A percentile compares a stretch with the other conserved stretches of the same genome.
These are phyloP conservation scores for Pilasporangium apinafurcum DNA, from an alignment of 352 stramenopile species.

Conservation along the genomic window DNA sequence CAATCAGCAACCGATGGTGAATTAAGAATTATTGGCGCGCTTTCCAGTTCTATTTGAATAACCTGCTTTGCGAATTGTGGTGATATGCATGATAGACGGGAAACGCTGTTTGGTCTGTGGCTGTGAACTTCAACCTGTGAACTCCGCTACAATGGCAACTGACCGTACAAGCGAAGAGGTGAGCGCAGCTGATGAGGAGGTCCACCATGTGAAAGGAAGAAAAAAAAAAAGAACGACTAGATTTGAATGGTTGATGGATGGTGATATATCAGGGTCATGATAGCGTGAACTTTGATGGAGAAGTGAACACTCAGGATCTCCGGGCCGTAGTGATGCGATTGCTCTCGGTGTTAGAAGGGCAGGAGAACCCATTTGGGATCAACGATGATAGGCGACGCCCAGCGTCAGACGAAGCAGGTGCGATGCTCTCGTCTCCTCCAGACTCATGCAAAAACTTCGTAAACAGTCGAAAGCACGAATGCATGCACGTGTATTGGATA, in stretches of 20 bases:
- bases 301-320: slow-evolving; percentile 25
- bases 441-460: too few relatives aligned
- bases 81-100: slow-evolving; percentile 20
- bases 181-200: not conserved
- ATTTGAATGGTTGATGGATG: too few relatives aligned
- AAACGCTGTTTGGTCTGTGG: slow-evolving; percentile 63
- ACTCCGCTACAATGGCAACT: not conserved
- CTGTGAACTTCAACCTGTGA: too few relatives aligned
- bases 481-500: not conserved
- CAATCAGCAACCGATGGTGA: slow-evolving; percentile 41
- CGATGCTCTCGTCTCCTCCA: too few relatives aligned
- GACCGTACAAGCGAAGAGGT: not conserved
- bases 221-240: too few relatives aligned
- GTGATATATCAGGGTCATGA: too few relatives aligned
- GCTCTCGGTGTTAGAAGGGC: slow-evolving; percentile 17
- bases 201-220: not conserved
- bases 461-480: too few relatives aligned
- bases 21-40: slow-evolving; percentile 5
- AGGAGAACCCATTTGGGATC: slow-evolving; percentile 23
- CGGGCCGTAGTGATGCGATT: slow-evolving; percentile 37
- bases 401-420: slow-evolving; percentile 46
- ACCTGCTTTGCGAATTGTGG: not conserved
- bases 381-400: slow-evolving; percentile 25
- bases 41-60: not conserved
- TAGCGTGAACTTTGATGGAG: not conserved